These are phyloP conservation scores for Candida sanyiensis DNA, from an alignment of 805 yeast genomes.

Conservation along the genomic window DNA sequence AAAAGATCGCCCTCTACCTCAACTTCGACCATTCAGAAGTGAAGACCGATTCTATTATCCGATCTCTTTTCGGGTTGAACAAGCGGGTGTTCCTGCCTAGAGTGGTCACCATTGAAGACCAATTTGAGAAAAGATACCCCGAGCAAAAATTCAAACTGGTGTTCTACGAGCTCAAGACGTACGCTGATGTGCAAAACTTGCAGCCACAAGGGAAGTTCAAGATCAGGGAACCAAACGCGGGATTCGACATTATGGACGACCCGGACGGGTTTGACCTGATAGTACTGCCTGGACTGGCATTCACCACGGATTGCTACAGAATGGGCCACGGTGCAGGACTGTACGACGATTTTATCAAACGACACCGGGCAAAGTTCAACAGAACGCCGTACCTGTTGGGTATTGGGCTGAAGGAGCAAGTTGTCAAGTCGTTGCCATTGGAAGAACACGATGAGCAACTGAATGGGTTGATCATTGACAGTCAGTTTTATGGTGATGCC, in stretches of 20 bases:
- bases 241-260: conserved; percentile 20
- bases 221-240: conserved; percentile 58
- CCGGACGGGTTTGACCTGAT: conserved; percentile 56
- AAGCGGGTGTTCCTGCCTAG: conserved; percentile 58
- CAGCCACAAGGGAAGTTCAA: conserved; percentile 64
- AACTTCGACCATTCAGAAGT: conserved; percentile 71
- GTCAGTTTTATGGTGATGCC: conserved; percentile 15
- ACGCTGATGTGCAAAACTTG: conserved; percentile 39
- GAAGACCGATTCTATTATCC: conserved; percentile 51
- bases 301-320: conserved; percentile 42
- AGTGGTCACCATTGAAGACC: conserved; percentile 27
- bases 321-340: conserved; percentile 93
- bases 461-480: conserved; percentile 48
- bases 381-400: conserved; percentile 48
- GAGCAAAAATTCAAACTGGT: conserved; percentile 40
- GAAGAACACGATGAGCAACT: conserved; percentile 61
- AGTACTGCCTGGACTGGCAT: conserved; percentile 83
- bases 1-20: conserved; percentile 62
- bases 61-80: conserved; percentile 41
- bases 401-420: conserved; percentile 58
- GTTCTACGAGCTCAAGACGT: conserved; percentile 46
- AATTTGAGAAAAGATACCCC: conserved; percentile 25
- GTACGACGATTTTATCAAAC: conserved; percentile 69
- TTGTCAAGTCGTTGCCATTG: conserved; percentile 45
- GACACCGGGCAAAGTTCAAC: conserved; percentile 31